Conservation (phyloP, 2,329 filamentous ascomycete species). For the Penicillium nordicum region DNA sequence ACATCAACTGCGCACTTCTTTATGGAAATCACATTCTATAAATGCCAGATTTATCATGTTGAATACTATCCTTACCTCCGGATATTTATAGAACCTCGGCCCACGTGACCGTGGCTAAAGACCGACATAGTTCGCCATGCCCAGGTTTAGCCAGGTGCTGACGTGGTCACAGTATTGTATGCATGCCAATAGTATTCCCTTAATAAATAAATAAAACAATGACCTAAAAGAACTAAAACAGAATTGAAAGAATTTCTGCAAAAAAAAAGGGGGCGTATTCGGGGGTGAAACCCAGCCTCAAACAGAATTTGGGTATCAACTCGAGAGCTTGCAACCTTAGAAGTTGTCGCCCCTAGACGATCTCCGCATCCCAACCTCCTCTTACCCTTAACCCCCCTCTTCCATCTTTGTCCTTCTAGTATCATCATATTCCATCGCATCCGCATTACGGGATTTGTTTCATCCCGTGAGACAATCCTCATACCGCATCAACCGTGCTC, state of each 20-base stretch:
- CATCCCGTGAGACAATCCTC: slow-evolving; percentile 6
- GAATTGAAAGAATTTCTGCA: background rate
- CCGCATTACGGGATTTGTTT: slow-evolving; percentile 3
- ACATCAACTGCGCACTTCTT: background rate
- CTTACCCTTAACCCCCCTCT: slow-evolving; percentile 4
- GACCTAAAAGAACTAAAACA: background rate
- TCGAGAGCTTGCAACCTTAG: slow-evolving; percentile 3
- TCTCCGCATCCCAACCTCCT: slow-evolving; percentile 12
- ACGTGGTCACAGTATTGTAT: background rate
- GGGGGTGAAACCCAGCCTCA: slow-evolving; percentile 6
- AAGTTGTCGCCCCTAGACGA: slow-evolving; percentile 1
- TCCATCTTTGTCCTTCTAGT: slow-evolving; percentile 3
- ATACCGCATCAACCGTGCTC: slow-evolving; percentile 1
- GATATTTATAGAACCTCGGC: background rate
- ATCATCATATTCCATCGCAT: background rate
- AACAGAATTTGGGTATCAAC: slow-evolving; percentile 13
- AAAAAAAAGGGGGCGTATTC: background rate
- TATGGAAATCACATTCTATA: too few relatives aligned
- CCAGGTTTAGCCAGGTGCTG: background rate
- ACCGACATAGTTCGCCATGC: background rate
- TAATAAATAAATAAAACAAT: background rate
- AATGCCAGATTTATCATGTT: background rate
- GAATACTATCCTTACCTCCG: background rate
- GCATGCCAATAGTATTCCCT: background rate
- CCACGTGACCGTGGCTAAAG: background rate